phyloP scores from a whole-genome alignment of 2,329 filamentous ascomycete genomes.

The Fusarium liriodendri region DNA sequence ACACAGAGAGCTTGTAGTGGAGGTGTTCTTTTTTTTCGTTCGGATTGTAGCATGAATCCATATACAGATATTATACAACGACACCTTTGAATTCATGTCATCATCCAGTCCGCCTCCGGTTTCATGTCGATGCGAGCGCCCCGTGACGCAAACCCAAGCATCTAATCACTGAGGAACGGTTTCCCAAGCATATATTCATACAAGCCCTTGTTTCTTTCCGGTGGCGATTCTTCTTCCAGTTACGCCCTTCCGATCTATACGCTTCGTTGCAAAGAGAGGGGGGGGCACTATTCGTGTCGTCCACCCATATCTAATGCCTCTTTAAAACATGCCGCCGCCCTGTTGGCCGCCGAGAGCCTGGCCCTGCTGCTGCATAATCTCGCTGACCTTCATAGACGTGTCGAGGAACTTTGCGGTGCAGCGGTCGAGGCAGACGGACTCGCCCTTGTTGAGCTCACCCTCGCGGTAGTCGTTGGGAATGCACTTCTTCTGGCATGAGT shows the following conservation, averaged over 20 bases:
- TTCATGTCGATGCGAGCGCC: slow-evolving; percentile 31
- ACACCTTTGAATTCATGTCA: slow-evolving; percentile 19
- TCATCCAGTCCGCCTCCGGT: slow-evolving; percentile 18
- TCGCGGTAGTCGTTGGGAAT: slow-evolving; percentile 93
- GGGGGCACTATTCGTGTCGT: not conserved
- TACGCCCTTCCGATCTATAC: not conserved
- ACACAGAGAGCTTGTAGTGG: slow-evolving; percentile 4
- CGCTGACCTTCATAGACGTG: slow-evolving; percentile 96
- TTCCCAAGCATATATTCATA: slow-evolving; percentile 34
- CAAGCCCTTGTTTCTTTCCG: slow-evolving; percentile 5
- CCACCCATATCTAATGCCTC: not conserved
- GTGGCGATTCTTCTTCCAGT: not conserved
- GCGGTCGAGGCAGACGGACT: slow-evolving; percentile 97
- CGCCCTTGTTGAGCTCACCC: slow-evolving; percentile 97
- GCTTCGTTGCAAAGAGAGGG: not conserved
- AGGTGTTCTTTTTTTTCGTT: slow-evolving; percentile 33
- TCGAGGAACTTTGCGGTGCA: slow-evolving; percentile 99
- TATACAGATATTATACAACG: slow-evolving; percentile 43
- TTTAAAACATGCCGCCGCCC: slow-evolving; percentile 51
- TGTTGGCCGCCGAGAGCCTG: slow-evolving; percentile 64
- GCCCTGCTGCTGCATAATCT: slow-evolving; percentile 93
- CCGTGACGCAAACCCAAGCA: slow-evolving; percentile 32
- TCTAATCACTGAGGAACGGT: slow-evolving; percentile 20
- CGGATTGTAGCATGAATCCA: slow-evolving; percentile 36
- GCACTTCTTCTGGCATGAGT: slow-evolving; percentile 94